Evolutionary conservation across 2,329 filamentous ascomycete genomes (phyloP), one percentile per base, ranked within the genome.

Genomic region (Aureobasidium sp.): DNA sequence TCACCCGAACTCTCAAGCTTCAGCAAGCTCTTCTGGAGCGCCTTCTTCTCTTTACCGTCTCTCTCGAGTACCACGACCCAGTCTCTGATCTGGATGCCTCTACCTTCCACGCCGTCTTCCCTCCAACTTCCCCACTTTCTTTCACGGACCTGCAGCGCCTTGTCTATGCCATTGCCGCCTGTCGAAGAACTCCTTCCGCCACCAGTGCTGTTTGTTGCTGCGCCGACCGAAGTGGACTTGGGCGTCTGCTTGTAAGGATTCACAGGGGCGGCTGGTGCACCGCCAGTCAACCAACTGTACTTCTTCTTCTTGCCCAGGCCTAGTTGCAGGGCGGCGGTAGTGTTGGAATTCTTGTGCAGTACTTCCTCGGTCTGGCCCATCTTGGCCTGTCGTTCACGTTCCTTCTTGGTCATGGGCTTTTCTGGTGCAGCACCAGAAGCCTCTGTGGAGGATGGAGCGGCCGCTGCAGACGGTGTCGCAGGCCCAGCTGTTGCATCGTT

Each of bases 391-490:
- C 87, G 88, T 74, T 87, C 90, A 71, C 88, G 81, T 73, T 96
- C 91, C 77, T 97, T 97, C 80, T 97, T 97, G 5, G 88, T 89
- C 57, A 90, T 81, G 3, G 85, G 81, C 73, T 91, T 93, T 66
- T 78, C 84, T 80, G 29, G 82, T 69, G 66, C 85, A n/a, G 64
- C 75, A n/a, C 66, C 56, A 22, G 65, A 58, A 20, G 67, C 64
- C 73, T 64, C 74, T 75, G 53, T 80, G 77, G 17, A 70, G 58
- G 39, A 70, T 14, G 69, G 65, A 15, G 69, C 68, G 29, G 68
- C 66, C 14, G 72, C 67, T 4, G 68, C 63, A 22, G 73, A 71
- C 12, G 65, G 66, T 12, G 71, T 66, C 3, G 70, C 68, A n/a
- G 68, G 66, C 67, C 63, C 69, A 66, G 57, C 65, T 65, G 20